Percentiles rank a stretch among this genome's conserved stretches.
phyloP scores from a whole-genome alignment of 495 filamentous ascomycete genomes.

The Apodospora peruviana region DNA sequence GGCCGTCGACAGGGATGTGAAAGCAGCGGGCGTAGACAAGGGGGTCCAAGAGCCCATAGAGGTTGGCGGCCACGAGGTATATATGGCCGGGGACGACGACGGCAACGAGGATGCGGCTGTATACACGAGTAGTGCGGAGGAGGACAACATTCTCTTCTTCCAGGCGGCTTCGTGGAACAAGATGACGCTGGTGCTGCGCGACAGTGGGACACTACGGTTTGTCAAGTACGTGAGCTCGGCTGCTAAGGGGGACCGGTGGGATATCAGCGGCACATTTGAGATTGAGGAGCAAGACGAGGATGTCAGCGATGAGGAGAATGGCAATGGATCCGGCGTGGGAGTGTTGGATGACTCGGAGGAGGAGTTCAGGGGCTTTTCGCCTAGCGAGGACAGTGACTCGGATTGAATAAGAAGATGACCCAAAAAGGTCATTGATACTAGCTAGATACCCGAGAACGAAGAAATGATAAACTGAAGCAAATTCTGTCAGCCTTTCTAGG shows the following conservation, averaged over 20 bases:
- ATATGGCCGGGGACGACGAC: conserved; percentile 84
- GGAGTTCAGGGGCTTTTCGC: conserved; percentile 44
- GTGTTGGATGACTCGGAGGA: conserved; percentile 38
- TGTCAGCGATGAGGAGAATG: conserved; percentile 23
- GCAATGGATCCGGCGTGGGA: conserved; percentile 16
- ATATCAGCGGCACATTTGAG: conserved; percentile 66
- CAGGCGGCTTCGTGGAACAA: conserved; percentile 86
- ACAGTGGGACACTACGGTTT: conserved; percentile 80
- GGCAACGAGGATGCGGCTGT: conserved; percentile 74
- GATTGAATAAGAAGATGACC: conserved; percentile 22
- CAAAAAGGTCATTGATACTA: too few species aligned
- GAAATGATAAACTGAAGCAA: too few species aligned
- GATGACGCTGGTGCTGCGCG: conserved; percentile 80
- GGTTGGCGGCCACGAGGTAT: conserved; percentile 83
- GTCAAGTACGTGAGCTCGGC: conserved; percentile 88
- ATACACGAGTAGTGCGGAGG: conserved; percentile 75
- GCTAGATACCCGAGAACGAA: too few species aligned
- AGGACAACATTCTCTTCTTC: conserved; percentile 87
- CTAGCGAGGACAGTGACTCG: conserved; percentile 36
- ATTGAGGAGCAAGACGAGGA: conserved; percentile 45
- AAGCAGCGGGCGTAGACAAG: conserved; percentile 39
- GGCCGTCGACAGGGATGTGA: conserved; percentile 19
- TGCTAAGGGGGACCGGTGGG: conserved; percentile 89
- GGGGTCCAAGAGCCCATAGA: conserved; percentile 39
- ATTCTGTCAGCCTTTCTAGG: too few species aligned